Conservation (phyloP, 140 eudicot species). For the Senecio squalidus region DNA sequence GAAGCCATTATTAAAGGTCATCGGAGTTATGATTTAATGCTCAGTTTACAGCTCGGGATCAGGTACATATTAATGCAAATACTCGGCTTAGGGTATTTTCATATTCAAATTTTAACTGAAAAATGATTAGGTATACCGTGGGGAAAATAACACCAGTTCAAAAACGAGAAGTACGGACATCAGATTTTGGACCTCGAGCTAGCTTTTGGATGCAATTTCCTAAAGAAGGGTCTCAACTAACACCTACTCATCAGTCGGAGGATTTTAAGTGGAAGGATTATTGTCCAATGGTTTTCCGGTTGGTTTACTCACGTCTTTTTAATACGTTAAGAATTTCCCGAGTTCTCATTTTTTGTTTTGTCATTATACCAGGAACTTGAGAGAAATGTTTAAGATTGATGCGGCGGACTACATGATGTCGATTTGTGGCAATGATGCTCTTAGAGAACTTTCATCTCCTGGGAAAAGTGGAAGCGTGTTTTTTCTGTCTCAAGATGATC, state of each 20-base stretch:
- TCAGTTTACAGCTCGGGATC: conserved; percentile 98
- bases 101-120: too few species aligned
- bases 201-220: conserved; percentile 99
- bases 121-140: conserved; percentile 72
- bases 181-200: conserved; percentile 91
- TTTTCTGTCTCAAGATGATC: conserved; percentile 93
- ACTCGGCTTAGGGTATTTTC: too few species aligned
- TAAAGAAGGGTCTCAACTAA: conserved; percentile 82
- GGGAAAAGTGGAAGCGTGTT: conserved; percentile 98
- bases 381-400: conserved; percentile 95
- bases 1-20: conserved; percentile 90
- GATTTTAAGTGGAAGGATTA: conserved; percentile 99
- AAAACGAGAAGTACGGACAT: conserved; percentile 68
- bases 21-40: conserved; percentile 93
- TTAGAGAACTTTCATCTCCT: conserved; percentile 95
- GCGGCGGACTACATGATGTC: conserved; percentile 99
- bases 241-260: conserved; percentile 92
- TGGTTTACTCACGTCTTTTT: conserved; percentile 14
- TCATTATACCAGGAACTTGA: conserved; percentile 55
- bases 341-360: conserved; percentile 1
- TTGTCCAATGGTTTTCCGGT: conserved; percentile 99
- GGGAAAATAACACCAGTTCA: conserved; percentile 97
- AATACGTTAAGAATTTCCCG: background rate
- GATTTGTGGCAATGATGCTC: conserved; percentile 93
- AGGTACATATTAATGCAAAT: conserved; percentile 38